phyloP scores from a whole-genome alignment of 352 stramenopile genomes.

The Hyaloperonospora arabidopsidis region DNA sequence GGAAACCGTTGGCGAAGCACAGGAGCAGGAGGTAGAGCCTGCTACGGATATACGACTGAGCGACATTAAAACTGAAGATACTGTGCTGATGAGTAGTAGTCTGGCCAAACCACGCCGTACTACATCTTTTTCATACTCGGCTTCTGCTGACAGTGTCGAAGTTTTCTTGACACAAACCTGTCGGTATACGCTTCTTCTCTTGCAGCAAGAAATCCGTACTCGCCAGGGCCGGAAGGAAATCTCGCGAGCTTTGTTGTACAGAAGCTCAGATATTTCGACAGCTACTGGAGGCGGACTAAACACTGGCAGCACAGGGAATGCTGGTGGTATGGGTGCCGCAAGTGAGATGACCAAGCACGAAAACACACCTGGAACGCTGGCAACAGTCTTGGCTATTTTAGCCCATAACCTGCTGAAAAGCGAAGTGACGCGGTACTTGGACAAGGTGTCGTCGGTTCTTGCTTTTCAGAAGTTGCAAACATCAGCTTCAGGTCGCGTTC shows the following conservation, averaged over 20 bases:
- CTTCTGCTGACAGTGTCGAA: conserved; percentile 29
- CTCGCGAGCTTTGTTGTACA: conserved; percentile 50
- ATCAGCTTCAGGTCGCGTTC: conserved; percentile 49
- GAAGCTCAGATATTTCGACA: conserved; percentile 20
- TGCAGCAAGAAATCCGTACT: conserved; percentile 77
- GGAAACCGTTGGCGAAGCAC: conserved; percentile 6
- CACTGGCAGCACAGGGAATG: conserved; percentile 9
- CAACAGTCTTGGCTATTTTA: conserved; percentile 56
- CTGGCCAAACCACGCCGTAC: conserved; percentile 20
- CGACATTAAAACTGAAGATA: conserved; percentile 11
- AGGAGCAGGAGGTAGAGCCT: conserved; percentile 10
- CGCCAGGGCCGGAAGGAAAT: conserved; percentile 70
- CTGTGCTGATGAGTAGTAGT: conserved; percentile 16
- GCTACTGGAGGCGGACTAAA: conserved; percentile 12
- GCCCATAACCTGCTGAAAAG: conserved; percentile 76
- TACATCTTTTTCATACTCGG: conserved; percentile 24
- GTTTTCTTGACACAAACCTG: conserved; percentile 60
- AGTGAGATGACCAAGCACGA: conserved; percentile 38
- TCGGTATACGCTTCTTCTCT: conserved; percentile 54
- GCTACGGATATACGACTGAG: conserved; percentile 23
- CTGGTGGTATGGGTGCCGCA: conserved; percentile 19
- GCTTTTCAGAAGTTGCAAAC: conserved; percentile 50
- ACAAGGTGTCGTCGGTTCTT: conserved; percentile 55
- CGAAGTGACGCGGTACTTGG: conserved; percentile 62
- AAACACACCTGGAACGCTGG: conserved; percentile 33